Base-by-base conservation (phyloP, 345 rosid species). In the Ceriops decandra region DNA sequence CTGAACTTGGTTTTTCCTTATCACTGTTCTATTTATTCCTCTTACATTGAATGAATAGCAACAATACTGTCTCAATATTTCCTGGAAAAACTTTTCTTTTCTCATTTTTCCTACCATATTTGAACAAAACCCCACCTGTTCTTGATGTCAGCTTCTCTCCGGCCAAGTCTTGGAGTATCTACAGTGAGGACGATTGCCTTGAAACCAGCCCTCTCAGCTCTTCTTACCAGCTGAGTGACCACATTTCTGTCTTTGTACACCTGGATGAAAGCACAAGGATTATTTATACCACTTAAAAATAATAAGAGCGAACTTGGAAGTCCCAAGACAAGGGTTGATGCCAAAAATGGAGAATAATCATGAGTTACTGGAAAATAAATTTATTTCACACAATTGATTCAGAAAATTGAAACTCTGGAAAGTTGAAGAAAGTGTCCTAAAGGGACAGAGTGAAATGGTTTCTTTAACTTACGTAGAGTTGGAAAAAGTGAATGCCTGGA, bases 161-260 rank as follows among this genome's bases (percentile, higher is more conserved):
- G 95, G 38, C 98, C 98, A 35, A 93, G 95, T 80, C 88, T 83
- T 52, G 98, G 98, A 64, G 96, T 89, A 74, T 93, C 98, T 30
- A 88, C 96, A n/a, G 97, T 93, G 49, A 93, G 95, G 74, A 86
- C 96, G 77, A 93, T 91, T 10, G 95, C 97, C 82, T 86, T 90
- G 80, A 91, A 93, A 58, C 97, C 97, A 76, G 96, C 97, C 79
- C 81, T 82, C 76, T 91, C 97, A 36, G 98, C 98, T 82, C 98
- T 81, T 74, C 83, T 86, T 64, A 93, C 95, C 49, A 91, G 87
- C 77, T 93, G 97, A 30, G 83, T 76, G 10, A 86, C 98, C 71
- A 93, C 80, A 64, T 91, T 82, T 81, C 97, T 89, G 77, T 93
- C 88, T 73, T 88, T 91, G 74, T 52, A 71, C 20, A 93, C 96